Evolutionary conservation across 176 grass and related monocot species (phyloP), one percentile per base, ranked within the genome.

Genomic region (Pontederia crassipes): DNA sequence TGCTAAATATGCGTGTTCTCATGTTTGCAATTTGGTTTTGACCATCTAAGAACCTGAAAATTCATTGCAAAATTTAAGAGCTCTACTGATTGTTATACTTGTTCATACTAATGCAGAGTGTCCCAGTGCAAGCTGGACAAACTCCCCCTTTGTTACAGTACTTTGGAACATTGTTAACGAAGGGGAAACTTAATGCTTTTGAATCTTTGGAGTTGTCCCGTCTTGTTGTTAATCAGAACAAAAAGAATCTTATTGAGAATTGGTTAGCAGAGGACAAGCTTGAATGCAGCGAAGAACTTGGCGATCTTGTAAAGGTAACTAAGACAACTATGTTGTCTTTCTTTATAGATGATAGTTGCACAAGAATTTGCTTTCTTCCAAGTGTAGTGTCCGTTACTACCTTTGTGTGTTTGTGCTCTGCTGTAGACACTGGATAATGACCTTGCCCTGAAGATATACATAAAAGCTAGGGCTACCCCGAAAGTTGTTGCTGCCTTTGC

Each of bases 181-280:
- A 78, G 83, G 89, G 89, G 71, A 89, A 95, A 71, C 85, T 95
- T 67, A 95, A 89, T 73, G 82, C 82, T 50, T 95, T 76, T 10
- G 89, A 95, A 56, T 95, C 85, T 49, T 83, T 89, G 57, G 82
- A 83, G 62, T 59, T 95, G 67, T 95, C 82, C 73, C 86, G 86
- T 40, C 85, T 95, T 59, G 85, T 95, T 60, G 89, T 89, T 17
- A 95, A 95, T 78, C 82, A 95, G 79, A 95, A 89, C 77, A 89
- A 95, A 85, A 89, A 89, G 74, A 95, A 95, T 32, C 85, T 89
- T 35, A 65, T 95, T 15, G 85, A 95, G 48, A 95, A 89, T 49
- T 95, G 85, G 89, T 66, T 95, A 58, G 85, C 89, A 0, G 82
- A 95, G 73, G 85, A 95, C 54, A 95, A 95, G 79, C 77, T 95